Evolutionary conservation across 2,329 filamentous ascomycete species (phyloP), one percentile per base, ranked within the genome.

Genomic region (Plenodomus lindquistii): DNA sequence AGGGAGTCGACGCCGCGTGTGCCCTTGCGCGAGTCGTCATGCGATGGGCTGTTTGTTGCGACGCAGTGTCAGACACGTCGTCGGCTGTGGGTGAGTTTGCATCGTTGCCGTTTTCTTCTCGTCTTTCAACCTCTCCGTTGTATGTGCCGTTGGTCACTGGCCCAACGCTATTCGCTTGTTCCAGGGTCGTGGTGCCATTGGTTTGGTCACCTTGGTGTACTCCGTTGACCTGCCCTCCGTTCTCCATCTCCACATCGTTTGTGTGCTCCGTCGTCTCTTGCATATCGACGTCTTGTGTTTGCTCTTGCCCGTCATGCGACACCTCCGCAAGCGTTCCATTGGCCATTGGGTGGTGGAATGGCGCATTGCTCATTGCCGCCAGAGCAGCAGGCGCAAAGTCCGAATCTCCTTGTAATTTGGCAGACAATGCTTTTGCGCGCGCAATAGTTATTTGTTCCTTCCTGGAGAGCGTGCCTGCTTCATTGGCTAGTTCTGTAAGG

Each of bases 401-500:
- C 54, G 85, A 83, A 67, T 95, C 90, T 24, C 90, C 90, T 40
- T 87, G 84, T 8, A 94, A 79, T 55, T 83, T 83, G 24, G 86
- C 88, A 57, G 90, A 79, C 42, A 94, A 74, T 57, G 87, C 84
- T 66, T 90, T 90, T 39, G 90, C 85, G 60, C 83, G 85, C 82
- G 86, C 89, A 10, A 93, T 75, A 4, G 85, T 85, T 20, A 78
- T 77, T 54, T 88, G 88, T 67, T 94, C 90, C 65, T 87, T 87
- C 48, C 89, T 84, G 77, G 90, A 84, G 59, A 89, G 86, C 47
- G 82, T 79, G 56, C 84, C 81, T 45, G 85, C 86, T 71, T 92
- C 85, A 37, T 79, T 78, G 16, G 86, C 83, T 46, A 95, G 81
- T 55, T 89, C 83, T 41, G 83, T 85, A 16, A 94, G 79, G 10